Percentiles rank a stretch among this genome's conserved stretches.
phyloP scores from a whole-genome alignment of 306 rosid genomes.

The Betula pendula region DNA sequence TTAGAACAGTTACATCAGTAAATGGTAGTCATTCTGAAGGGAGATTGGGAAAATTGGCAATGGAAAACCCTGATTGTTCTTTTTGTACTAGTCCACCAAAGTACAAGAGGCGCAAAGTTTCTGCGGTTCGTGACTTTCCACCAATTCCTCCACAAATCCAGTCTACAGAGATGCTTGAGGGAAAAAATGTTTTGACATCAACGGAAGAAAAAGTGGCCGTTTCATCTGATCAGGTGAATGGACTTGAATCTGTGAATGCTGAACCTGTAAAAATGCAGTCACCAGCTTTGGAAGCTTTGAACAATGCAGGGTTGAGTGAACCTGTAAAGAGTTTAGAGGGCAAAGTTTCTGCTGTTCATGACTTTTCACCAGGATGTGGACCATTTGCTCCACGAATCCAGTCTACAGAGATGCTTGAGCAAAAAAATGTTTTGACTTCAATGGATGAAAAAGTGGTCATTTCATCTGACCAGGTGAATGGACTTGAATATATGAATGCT shows the following conservation, averaged over 20 bases:
- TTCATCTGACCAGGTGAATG: no score
- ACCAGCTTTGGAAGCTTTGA: no score
- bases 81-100: slow-evolving; percentile 11
- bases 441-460: slow-evolving; percentile 2
- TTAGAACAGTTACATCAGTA: slow-evolving; percentile 30
- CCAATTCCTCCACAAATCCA: slow-evolving; percentile 31
- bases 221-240: no score
- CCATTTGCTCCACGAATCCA: slow-evolving; percentile 19
- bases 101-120: slow-evolving; percentile 53
- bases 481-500: no score
- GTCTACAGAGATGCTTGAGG: slow-evolving; percentile 16
- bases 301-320: background rate
- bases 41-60: slow-evolving; percentile 29
- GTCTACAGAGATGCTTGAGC: slow-evolving; percentile 17
- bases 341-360: slow-evolving; percentile 62
- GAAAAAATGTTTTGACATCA: slow-evolving; percentile 14
- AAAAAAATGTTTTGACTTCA: slow-evolving; percentile 14
- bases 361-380: slow-evolving; percentile 50
- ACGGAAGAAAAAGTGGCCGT: slow-evolving; percentile 5
- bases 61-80: slow-evolving; percentile 46
- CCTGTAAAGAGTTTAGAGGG: slow-evolving; percentile 24
- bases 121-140: slow-evolving; percentile 78
- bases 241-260: no score
- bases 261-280: no score
- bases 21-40: slow-evolving; percentile 41